A percentile compares a stretch with the other conserved stretches of the same genome.
phyloP scores from a whole-genome alignment of 495 filamentous ascomycete species.

The Penicillium parvum region DNA sequence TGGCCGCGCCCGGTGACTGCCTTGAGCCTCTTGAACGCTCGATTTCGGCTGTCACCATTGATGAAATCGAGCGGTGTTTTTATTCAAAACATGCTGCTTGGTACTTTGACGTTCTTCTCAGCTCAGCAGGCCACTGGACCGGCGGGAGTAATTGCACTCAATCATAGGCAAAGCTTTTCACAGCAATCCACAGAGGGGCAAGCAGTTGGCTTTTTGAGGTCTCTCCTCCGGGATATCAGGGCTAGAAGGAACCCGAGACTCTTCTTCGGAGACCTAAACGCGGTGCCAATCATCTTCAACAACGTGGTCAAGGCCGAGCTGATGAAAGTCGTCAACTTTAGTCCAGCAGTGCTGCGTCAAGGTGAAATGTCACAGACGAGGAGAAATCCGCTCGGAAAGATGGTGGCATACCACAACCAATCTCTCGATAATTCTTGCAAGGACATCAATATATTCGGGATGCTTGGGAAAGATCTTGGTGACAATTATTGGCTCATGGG shows the following conservation, averaged over 20 bases:
- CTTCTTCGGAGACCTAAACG: constrained; percentile 11
- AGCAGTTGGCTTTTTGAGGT: constrained; percentile 2
- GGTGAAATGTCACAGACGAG: constrained; percentile 9
- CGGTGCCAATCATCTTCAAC: constrained; percentile 9
- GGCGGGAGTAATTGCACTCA: constrained; percentile 11
- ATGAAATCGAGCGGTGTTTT: constrained; percentile 9
- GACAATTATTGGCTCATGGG: constrained; percentile 19
- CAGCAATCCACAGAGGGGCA: constrained; percentile 15
- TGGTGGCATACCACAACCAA: constrained; percentile 18
- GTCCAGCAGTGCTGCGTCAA: constrained; percentile 7
- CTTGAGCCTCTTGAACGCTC: constrained; percentile 10
- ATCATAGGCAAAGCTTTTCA: constrained; percentile 8
- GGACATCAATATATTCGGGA: constrained; percentile 11
- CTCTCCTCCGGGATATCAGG: constrained; percentile 9
- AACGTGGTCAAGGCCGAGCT: constrained; percentile 17
- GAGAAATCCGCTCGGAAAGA: constrained; percentile 13
- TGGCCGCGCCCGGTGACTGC: constrained; percentile 8
- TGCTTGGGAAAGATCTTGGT: constrained; percentile 13
- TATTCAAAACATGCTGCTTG: constrained; percentile 18
- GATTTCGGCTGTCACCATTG: constrained; percentile 9
- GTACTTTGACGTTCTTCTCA: constrained; percentile 15
- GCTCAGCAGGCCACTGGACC: neutral
- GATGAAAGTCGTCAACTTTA: constrained; percentile 11
- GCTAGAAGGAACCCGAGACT: constrained; percentile 1
- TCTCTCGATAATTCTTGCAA: constrained; percentile 6